A percentile compares a stretch with the other conserved stretches of the same genome.
Evolutionary conservation across 2,329 filamentous ascomycete species (phyloP).

Genomic region (Verticillium longisporum): DNA sequence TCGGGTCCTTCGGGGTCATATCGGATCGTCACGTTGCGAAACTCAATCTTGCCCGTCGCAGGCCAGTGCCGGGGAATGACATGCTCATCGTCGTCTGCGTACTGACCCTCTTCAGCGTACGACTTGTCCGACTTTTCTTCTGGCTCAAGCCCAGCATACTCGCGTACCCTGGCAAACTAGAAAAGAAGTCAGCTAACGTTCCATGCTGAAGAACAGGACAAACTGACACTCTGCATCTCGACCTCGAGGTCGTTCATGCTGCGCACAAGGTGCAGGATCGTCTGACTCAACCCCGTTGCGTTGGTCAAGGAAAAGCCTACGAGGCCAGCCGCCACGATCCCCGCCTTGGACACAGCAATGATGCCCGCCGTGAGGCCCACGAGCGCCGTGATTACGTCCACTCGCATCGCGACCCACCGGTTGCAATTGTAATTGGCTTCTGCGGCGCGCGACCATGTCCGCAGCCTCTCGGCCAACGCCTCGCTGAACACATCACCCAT

Average conservation of each 20-base stretch:
- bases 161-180: conserved; percentile 41
- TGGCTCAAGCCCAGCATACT: conserved; percentile 38
- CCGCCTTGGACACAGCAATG: conserved; percentile 42
- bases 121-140: conserved; percentile 35
- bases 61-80: conserved; percentile 38
- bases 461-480: conserved; percentile 42
- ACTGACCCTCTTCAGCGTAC: conserved; percentile 30
- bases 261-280: conserved; percentile 44
- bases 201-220: not conserved
- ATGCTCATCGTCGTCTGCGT: conserved; percentile 28
- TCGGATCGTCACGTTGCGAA: conserved; percentile 42
- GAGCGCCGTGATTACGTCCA: conserved; percentile 46
- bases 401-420: conserved; percentile 48
- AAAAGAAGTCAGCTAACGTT: not conserved
- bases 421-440: conserved; percentile 50
- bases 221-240: conserved; percentile 47
- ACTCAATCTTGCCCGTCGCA: conserved; percentile 39
- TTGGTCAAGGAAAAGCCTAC: conserved; percentile 52
- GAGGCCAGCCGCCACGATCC: conserved; percentile 40
- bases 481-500: conserved; percentile 37
- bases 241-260: conserved; percentile 50
- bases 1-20: conserved; percentile 38
- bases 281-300: conserved; percentile 45
- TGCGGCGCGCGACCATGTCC: conserved; percentile 35
- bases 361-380: conserved; percentile 44